Evolutionary conservation across 345 rosid species (phyloP), one percentile per base, ranked within the genome.

Genomic region (Hibiscus syriacus): DNA sequence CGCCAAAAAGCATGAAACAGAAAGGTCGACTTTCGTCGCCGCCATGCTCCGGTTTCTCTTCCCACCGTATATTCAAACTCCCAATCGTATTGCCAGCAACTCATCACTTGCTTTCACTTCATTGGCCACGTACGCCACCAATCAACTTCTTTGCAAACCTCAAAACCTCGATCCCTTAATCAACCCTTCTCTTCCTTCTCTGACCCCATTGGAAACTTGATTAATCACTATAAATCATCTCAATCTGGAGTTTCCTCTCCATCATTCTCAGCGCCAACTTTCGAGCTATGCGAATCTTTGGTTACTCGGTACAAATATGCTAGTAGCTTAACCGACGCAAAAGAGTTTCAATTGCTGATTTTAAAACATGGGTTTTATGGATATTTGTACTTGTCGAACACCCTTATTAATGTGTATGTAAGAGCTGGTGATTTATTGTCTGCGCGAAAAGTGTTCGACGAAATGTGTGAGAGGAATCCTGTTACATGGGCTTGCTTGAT

Each of bases 401-500:
- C 90, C 54, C 89, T 87, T 59, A 78, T 92, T 39, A 88, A 87
- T 72, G 68, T 75, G 0, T 84, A 84, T 43, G 73, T 73, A 0
- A 76, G 78, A 73, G 72, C 60, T n/a, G 83, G 83, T 46, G 87
- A 85, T 64, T 68, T 78, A 12, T 67, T 54, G 0, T 84, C 81
- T 6, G 93, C 92, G 16, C 79, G 80, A 43, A 83, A 81, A 67
- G 7, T 92, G 85, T 87, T 92, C 14, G 90, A 75, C 68, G 92
- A 87, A 85, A 86, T 92, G 97, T 76, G 83, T n/a, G 77, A 60
- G 2, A 88, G 81, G 67, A 92, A 87, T 76, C 72, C 74, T 6
- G 92, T 90, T 67, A 77, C 96, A 0, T 88, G 98, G 98, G 87
- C 93, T 20, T 84, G 92, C 53, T 63, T 90, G 79, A 82, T 92